These are phyloP conservation scores for Aspergillus felis DNA, from an alignment of 2,329 filamentous ascomycete genomes.

Conservation along the genomic window DNA sequence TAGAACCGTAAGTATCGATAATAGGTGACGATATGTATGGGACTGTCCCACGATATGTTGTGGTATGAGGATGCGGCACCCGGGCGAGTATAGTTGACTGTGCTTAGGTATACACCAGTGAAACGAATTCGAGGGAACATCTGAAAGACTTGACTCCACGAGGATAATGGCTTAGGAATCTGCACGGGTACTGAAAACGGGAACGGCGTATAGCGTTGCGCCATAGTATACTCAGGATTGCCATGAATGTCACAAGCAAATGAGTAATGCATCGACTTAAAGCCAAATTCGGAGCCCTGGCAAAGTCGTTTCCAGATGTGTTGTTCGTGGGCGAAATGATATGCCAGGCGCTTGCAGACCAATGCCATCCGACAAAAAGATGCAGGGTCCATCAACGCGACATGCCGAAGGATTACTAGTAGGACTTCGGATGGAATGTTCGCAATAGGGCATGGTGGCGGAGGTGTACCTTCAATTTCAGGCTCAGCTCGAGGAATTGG, in stretches of 20 bases:
- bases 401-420: conserved; percentile 69
- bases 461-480: neutral
- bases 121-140: conserved; percentile 82
- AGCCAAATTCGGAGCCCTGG: conserved; percentile 68
- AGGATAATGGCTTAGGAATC: conserved; percentile 41
- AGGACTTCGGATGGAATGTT: conserved; percentile 79
- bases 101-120: conserved; percentile 94
- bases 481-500: conserved; percentile 66
- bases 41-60: conserved; percentile 70
- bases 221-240: conserved; percentile 30
- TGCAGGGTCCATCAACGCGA: conserved; percentile 71
- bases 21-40: conserved; percentile 94
- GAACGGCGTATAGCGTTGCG: conserved; percentile 33
- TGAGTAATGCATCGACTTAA: conserved; percentile 76
- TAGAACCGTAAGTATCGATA: conserved; percentile 96
- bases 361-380: conserved; percentile 70
- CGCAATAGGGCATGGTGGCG: conserved; percentile 51
- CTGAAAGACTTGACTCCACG: conserved; percentile 70
- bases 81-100: conserved; percentile 87
- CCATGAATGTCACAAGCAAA: conserved; percentile 62
- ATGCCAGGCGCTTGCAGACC: conserved; percentile 85
- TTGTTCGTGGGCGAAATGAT: conserved; percentile 77
- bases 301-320: conserved; percentile 79
- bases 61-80: conserved; percentile 66
- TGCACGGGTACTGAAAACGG: conserved; percentile 24